A percentile compares a stretch with the other conserved stretches of the same genome.
phyloP scores from a whole-genome alignment of 116 monocot species.

The Phalaenopsis hybrid region DNA sequence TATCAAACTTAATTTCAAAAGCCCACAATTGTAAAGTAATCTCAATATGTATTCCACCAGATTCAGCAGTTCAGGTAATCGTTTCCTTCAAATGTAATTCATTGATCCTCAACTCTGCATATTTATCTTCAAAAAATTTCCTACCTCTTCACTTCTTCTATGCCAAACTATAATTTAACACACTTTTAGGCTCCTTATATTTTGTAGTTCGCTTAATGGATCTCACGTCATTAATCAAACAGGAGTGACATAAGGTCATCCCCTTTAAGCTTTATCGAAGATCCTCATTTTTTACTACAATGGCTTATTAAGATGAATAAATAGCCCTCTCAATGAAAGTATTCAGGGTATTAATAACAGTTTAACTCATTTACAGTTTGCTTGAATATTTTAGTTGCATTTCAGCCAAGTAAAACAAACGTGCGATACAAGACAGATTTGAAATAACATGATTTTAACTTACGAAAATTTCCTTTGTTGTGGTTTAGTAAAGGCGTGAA shows the following conservation, averaged over 20 bases:
- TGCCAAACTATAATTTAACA: no score
- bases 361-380: not conserved
- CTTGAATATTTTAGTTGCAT: not conserved
- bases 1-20: not conserved
- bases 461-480: not conserved
- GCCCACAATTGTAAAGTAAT: not conserved
- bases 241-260: not conserved
- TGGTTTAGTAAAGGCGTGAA: not conserved
- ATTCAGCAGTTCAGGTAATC: not conserved
- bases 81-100: not conserved
- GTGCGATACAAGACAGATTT: not conserved
- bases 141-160: no score
- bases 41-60: not conserved
- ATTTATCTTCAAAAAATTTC: no score
- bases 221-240: not conserved
- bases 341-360: not conserved
- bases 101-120: not conserved
- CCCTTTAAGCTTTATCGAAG: not conserved
- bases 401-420: not conserved
- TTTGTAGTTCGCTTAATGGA: not conserved
- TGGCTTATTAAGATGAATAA: not conserved
- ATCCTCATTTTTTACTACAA: not conserved
- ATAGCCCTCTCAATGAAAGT: not conserved
- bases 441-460: not conserved
- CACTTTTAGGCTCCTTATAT: not conserved